Conservation (phyloP, 108 stramenopile species). For the Cyclotella distinguenda region DNA sequence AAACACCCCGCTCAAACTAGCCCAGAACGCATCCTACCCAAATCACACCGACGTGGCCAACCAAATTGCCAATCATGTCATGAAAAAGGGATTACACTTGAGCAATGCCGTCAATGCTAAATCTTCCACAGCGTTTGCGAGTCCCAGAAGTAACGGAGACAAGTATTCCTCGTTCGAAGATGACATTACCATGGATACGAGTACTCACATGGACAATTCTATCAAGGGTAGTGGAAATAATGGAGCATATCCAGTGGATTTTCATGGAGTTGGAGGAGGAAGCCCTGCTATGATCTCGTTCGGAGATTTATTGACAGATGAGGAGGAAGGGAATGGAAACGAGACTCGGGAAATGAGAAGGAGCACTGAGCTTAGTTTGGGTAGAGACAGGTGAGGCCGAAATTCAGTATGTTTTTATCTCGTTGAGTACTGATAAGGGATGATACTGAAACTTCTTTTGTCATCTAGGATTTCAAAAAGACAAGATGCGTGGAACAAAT, state of each 20-base stretch:
- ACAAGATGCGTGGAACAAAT: constrained; percentile 5
- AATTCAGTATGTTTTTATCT: no score
- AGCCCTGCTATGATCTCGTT: neutral
- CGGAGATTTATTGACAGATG: constrained; percentile 16
- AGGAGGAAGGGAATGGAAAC: neutral
- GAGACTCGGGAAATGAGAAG: neutral
- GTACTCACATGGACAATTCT: neutral
- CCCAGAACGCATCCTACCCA: constrained; percentile 61
- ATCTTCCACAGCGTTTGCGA: neutral
- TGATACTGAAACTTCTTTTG: neutral
- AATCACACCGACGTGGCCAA: constrained; percentile 39
- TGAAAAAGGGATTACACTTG: constrained; percentile 12
- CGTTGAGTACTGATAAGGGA: neutral
- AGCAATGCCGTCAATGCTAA: neutral
- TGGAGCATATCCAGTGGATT: neutral
- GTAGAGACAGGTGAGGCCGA: neutral
- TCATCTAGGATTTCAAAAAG: neutral
- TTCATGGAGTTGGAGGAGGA: neutral
- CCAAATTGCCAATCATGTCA: constrained; percentile 24
- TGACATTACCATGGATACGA: constrained; percentile 6
- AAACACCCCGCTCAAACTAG: constrained; percentile 68
- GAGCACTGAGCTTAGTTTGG: constrained; percentile 6
- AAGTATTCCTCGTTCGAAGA: constrained; percentile 17
- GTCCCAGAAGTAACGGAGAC: neutral
- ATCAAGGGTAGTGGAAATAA: neutral